Conservation (phyloP, 768 basidiomycete genomes). For the Pulveroboletus frians region DNA sequence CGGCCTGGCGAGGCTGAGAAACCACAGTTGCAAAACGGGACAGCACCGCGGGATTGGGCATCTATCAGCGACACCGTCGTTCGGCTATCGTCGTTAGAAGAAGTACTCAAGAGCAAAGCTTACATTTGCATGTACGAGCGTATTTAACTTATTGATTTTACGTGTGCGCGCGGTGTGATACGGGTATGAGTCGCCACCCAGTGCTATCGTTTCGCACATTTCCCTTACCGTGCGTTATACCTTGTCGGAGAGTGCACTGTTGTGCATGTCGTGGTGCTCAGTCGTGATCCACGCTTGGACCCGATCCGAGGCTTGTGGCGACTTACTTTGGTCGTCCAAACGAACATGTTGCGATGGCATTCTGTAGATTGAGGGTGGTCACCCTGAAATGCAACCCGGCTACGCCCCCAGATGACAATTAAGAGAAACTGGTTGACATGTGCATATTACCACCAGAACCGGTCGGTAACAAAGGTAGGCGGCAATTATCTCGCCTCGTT, state of each 20-base stretch:
- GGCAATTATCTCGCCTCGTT: neutral
- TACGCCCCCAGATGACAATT: too few relatives aligned
- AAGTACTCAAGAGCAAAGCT: conserved; percentile 86
- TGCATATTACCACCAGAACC: neutral
- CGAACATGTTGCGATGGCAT: neutral
- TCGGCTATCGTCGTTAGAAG: conserved; percentile 73
- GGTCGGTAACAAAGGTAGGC: neutral
- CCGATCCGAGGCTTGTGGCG: too few relatives aligned
- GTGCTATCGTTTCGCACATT: neutral
- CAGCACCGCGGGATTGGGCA: conserved; percentile 64
- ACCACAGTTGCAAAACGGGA: neutral
- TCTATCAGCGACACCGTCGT: conserved; percentile 89
- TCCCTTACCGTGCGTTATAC: neutral
- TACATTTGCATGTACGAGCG: conserved; percentile 94
- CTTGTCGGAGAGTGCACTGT: neutral
- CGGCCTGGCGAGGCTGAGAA: conserved; percentile 10
- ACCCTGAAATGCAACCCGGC: neutral
- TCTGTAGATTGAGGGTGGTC: neutral
- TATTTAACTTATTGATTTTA: conserved; percentile 34
- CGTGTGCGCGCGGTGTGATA: neutral
- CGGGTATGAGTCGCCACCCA: neutral
- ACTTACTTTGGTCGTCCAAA: neutral
- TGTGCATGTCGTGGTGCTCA: neutral
- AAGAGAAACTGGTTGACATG: too few relatives aligned
- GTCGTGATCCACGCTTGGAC: neutral